phyloP scores from a whole-genome alignment of 495 filamentous ascomycete genomes.

The Aspergillus affinis region DNA sequence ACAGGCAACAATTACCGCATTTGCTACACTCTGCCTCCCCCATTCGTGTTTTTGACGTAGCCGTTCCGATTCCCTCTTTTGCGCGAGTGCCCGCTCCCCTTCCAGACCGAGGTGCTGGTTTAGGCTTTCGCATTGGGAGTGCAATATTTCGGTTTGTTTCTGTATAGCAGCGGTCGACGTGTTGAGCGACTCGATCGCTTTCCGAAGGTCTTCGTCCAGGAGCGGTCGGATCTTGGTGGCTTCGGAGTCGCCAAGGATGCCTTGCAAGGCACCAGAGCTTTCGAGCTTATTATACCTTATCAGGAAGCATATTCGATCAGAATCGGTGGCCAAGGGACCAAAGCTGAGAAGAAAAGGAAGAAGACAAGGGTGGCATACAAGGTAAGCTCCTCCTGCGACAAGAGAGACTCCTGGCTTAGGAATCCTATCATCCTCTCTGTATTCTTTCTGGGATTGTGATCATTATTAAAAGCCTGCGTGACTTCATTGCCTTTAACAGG shows the following conservation, averaged over 20 bases:
- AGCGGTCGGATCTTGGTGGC: constrained; percentile 36
- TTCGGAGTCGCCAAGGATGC: constrained; percentile 28
- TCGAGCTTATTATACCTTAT: constrained; percentile 38
- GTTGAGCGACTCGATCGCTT: constrained; percentile 37
- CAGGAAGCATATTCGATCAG: not conserved
- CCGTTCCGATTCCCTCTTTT: constrained; percentile 27
- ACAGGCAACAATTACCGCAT: constrained; percentile 28
- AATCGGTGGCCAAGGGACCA: not conserved
- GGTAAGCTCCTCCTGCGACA: constrained; percentile 42
- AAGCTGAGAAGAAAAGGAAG: not conserved
- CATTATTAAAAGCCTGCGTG: constrained; percentile 29
- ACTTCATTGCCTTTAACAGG: constrained; percentile 28
- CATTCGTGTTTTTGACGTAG: constrained; percentile 41
- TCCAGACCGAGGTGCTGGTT: constrained; percentile 28
- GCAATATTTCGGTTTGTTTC: constrained; percentile 35
- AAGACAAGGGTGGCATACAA: constrained; percentile 26
- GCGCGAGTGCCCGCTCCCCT: constrained; percentile 24
- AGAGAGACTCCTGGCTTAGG: constrained; percentile 33
- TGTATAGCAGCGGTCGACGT: constrained; percentile 37
- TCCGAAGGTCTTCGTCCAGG: constrained; percentile 40
- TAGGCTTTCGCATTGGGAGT: constrained; percentile 31
- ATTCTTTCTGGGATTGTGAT: constrained; percentile 15
- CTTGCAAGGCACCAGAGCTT: constrained; percentile 27
- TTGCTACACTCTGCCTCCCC: constrained; percentile 33
- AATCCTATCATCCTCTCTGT: constrained; percentile 37